phyloP scores from a whole-genome alignment of 2,329 filamentous ascomycete genomes.

The Byssoonygena ceratinophila region DNA sequence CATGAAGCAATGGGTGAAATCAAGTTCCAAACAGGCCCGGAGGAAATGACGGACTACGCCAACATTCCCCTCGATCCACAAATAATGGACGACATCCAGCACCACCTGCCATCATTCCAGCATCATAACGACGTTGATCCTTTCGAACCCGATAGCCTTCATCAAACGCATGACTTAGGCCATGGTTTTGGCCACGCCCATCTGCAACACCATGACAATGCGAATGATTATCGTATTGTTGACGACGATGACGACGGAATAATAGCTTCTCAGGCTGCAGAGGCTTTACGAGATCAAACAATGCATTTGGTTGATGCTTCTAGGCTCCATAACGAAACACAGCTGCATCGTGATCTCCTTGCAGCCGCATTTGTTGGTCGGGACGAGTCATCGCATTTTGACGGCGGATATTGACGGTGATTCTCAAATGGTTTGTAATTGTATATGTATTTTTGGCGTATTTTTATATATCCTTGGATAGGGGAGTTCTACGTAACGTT shows the following conservation, averaged over 20 bases:
- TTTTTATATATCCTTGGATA: not conserved
- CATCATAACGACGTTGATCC: constrained; percentile 31
- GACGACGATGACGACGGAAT: constrained; percentile 30
- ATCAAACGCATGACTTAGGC: constrained; percentile 25
- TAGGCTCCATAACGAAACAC: constrained; percentile 29
- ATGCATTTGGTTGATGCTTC: constrained; percentile 31
- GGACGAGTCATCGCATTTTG: constrained; percentile 30
- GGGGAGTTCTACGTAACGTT: not conserved
- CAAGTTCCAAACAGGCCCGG: constrained; percentile 21
- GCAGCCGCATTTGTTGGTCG: constrained; percentile 31
- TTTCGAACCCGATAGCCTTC: constrained; percentile 21
- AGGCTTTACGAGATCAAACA: constrained; percentile 29
- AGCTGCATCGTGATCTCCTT: constrained; percentile 33
- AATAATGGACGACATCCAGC: constrained; percentile 46
- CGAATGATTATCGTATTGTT: constrained; percentile 35
- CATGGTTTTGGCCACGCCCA: constrained; percentile 29
- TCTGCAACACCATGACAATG: constrained; percentile 29
- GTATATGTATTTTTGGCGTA: not conserved
- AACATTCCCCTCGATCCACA: constrained; percentile 52
- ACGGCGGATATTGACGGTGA: constrained; percentile 17
- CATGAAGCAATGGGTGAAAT: constrained; percentile 24
- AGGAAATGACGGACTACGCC: constrained; percentile 35
- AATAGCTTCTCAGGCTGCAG: constrained; percentile 27
- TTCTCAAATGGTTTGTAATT: constrained; percentile 13
- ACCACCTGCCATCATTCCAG: constrained; percentile 35